These are phyloP conservation scores for Cucumis cinereus DNA, from an alignment of 306 rosid genomes.

Conservation along the genomic window DNA sequence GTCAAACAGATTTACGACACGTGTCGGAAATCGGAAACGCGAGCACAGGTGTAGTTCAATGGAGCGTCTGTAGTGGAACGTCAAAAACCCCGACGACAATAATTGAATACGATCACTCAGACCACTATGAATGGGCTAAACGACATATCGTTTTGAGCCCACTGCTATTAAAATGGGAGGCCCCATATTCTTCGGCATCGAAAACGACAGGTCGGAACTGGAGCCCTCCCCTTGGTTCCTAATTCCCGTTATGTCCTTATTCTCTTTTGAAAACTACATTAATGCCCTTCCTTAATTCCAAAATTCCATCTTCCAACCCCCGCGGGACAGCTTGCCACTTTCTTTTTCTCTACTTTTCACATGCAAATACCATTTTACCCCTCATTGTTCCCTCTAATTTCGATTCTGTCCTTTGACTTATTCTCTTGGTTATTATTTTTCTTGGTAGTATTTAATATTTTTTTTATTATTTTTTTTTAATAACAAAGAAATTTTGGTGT, in stretches of 20 bases:
- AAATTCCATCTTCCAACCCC: background rate
- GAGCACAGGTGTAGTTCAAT: background rate
- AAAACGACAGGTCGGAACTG: conserved; percentile 10
- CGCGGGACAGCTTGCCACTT: background rate
- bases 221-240: background rate
- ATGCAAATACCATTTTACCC: background rate
- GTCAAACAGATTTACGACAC: background rate
- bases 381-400: background rate
- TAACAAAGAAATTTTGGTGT: background rate
- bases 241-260: background rate
- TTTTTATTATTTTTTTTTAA: too few species aligned
- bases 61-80: background rate
- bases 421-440: background rate
- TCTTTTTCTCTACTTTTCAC: background rate
- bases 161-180: conserved; percentile 4
- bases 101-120: conserved; percentile 4
- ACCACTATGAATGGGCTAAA: conserved; percentile 1
- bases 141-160: conserved; percentile 9
- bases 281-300: background rate
- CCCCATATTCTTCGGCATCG: background rate
- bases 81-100: conserved; percentile 1
- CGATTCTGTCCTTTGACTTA: background rate
- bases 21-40: background rate
- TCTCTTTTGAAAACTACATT: fast-evolving
- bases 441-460: background rate